Percentiles rank a stretch among this genome's conserved stretches.
Evolutionary conservation across 768 basidiomycete species (phyloP).

Genomic region (Psilocybe sp.): DNA sequence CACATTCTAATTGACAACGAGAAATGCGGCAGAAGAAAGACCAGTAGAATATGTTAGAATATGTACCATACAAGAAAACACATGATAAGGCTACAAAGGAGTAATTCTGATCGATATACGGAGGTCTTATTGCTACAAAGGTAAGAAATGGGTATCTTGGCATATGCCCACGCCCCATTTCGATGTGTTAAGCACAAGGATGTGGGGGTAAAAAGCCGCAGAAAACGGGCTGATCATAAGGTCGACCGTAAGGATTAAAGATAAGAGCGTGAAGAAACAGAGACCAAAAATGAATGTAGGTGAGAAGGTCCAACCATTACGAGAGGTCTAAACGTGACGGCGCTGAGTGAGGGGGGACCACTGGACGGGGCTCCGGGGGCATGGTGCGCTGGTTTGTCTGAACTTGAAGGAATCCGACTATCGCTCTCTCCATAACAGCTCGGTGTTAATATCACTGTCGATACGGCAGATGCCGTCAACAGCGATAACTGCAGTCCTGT

Average conservation of each 20-base stretch:
- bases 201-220: not conserved
- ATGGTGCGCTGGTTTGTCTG: not conserved
- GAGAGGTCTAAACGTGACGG: not conserved
- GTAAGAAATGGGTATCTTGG: no score
- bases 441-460: conserved; percentile 20
- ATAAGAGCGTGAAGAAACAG: not conserved
- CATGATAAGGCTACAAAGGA: conserved; percentile 7
- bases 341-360: not conserved
- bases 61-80: conserved; percentile 2
- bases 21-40: no score
- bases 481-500: conserved; percentile 47
- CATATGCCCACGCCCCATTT: no score
- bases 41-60: no score
- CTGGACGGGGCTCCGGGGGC: not conserved
- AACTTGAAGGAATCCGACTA: conserved; percentile 6
- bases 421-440: conserved; percentile 21
- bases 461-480: conserved; percentile 33
- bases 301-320: not conserved
- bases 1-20: not conserved
- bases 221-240: not conserved
- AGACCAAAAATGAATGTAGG: not conserved
- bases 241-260: not conserved
- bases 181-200: no score
- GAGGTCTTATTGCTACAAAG: no score
- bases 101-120: not conserved